Evolutionary conservation across 805 yeast species (phyloP).

Genomic region (Saccharomycopsis fibuligera): DNA sequence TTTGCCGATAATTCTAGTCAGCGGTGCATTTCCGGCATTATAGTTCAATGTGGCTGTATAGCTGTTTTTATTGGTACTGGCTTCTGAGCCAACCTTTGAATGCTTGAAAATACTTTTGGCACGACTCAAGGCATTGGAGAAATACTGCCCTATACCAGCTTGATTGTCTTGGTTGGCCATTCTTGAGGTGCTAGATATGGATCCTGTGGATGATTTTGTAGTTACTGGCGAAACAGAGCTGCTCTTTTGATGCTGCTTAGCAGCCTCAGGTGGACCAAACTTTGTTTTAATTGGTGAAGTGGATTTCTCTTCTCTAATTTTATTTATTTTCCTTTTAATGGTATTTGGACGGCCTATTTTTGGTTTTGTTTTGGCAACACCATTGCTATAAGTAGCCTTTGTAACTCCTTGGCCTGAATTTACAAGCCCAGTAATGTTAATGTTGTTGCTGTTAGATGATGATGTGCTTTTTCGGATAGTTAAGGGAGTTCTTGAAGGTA

Average conservation of each 20-base stretch:
- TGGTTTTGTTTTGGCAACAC: too few species aligned
- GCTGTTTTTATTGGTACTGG: not conserved
- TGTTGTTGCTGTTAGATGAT: not conserved
- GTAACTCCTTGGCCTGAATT: too few species aligned
- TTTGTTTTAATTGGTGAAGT: not conserved
- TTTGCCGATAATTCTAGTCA: too few species aligned
- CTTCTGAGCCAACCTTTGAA: not conserved
- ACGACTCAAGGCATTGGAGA: slow-evolving; percentile 9
- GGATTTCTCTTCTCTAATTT: slow-evolving; percentile 4
- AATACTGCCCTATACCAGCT: slow-evolving; percentile 10
- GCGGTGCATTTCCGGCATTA: not conserved
- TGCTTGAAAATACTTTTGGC: slow-evolving; percentile 20
- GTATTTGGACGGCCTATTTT: not conserved
- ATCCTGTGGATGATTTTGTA: not conserved
- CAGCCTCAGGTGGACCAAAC: too few species aligned
- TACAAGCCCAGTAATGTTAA: too few species aligned
- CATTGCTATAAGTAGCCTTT: too few species aligned
- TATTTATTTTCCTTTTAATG: not conserved
- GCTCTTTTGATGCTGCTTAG: too few species aligned
- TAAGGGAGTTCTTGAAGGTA: slow-evolving; percentile 7
- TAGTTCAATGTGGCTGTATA: not conserved
- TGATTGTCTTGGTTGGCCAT: too few species aligned
- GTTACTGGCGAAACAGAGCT: too few species aligned
- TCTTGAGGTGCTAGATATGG: not conserved
- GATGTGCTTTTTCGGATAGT: not conserved